Conservation (phyloP, 169 alveolate genomes). For the Theileria parva region DNA sequence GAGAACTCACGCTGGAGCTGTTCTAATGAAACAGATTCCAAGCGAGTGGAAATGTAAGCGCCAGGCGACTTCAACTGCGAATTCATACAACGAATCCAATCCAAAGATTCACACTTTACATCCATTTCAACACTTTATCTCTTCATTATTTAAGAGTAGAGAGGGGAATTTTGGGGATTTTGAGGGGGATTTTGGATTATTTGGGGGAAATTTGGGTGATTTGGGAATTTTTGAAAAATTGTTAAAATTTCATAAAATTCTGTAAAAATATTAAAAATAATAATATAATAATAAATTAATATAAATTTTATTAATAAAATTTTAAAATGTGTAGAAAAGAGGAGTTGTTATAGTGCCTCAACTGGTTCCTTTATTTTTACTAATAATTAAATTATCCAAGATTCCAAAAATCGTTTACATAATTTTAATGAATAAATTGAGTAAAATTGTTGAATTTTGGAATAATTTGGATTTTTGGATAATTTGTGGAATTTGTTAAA, state of each 20-base stretch:
- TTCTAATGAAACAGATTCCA: slow-evolving; percentile 58
- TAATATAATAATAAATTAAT: too few relatives aligned
- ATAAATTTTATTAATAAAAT: too few relatives aligned
- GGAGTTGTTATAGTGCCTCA: neutral
- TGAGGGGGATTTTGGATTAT: too few relatives aligned
- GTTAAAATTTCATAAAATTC: too few relatives aligned
- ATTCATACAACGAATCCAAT: slow-evolving; percentile 40
- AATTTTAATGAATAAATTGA: too few relatives aligned
- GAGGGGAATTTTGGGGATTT: too few relatives aligned
- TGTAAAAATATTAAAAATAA: too few relatives aligned
- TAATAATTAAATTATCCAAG: neutral
- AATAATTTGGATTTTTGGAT: neutral
- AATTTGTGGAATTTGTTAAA: neutral
- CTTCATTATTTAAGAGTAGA: too few relatives aligned
- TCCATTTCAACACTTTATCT: neutral
- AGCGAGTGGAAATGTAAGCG: slow-evolving; percentile 32
- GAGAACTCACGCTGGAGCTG: slow-evolving; percentile 50
- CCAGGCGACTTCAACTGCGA: slow-evolving; percentile 58
- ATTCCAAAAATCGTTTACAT: neutral
- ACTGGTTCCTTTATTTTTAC: neutral
- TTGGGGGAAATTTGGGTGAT: too few relatives aligned
- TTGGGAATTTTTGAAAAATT: too few relatives aligned
- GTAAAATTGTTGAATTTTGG: too few relatives aligned
- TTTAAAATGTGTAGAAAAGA: neutral
- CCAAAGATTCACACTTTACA: slow-evolving; percentile 23